Evolutionary conservation across 2,329 filamentous ascomycete genomes (phyloP).

Genomic region (Ophiostoma perfectum): DNA sequence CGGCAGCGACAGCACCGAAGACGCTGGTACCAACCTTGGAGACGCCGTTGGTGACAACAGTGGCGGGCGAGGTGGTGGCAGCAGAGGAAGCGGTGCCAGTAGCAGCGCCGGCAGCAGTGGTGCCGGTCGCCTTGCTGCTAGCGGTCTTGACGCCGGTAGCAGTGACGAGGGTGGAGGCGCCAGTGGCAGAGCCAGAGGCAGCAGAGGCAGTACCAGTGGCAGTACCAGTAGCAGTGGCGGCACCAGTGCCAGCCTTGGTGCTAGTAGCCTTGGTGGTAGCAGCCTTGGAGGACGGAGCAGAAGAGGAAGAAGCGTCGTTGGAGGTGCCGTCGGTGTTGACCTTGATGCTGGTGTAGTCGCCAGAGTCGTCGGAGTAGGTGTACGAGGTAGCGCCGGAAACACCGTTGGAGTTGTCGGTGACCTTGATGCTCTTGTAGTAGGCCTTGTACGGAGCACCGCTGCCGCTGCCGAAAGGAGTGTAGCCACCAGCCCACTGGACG

Average conservation of each 20-base stretch:
- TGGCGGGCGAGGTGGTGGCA: conserved; percentile 28
- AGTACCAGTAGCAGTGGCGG: conserved; percentile 22
- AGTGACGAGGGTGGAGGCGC: conserved; percentile 27
- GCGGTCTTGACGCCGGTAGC: conserved; percentile 23
- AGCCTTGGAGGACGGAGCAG: conserved; percentile 28
- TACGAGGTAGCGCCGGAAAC: conserved; percentile 47
- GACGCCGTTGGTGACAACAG: conserved; percentile 32
- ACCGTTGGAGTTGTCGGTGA: conserved; percentile 51
- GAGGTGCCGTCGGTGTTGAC: conserved; percentile 37
- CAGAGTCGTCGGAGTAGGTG: conserved; percentile 46
- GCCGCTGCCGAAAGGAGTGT: conserved; percentile 45
- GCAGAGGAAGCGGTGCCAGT: conserved; percentile 18
- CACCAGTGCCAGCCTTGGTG: conserved; percentile 22
- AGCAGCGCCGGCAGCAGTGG: neutral
- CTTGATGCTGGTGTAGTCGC: conserved; percentile 48
- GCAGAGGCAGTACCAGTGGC: conserved; percentile 4
- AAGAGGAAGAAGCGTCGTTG: conserved; percentile 18
- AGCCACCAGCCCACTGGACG: conserved; percentile 62
- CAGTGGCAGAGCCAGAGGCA: conserved; percentile 24
- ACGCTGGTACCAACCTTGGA: conserved; percentile 27
- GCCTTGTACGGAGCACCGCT: conserved; percentile 47
- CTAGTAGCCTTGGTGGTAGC: conserved; percentile 31
- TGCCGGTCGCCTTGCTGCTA: conserved; percentile 22
- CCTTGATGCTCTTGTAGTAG: conserved; percentile 53
- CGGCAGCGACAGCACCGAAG: conserved; percentile 28